Base-by-base conservation (phyloP, 139 green algal genomes). In the Tetratostichococcus sp. region DNA sequence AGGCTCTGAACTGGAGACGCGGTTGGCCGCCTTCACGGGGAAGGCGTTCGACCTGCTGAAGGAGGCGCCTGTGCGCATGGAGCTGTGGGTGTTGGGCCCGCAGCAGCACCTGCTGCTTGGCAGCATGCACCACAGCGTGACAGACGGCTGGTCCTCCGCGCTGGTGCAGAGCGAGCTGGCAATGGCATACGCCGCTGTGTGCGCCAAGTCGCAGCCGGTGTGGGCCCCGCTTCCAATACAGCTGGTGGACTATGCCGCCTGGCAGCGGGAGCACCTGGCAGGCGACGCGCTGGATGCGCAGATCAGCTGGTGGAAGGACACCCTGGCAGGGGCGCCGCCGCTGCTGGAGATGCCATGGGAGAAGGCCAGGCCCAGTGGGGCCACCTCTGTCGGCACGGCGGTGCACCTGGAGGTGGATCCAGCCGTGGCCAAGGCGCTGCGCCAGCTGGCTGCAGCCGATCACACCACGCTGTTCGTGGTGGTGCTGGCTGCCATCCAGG, bases 311-410 rank as follows among this genome's bases (percentile, higher is more conserved):
- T 73, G 69, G 69, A 31, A 34, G 23, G 3, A 33, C 32, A 58
- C 17, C 5, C 34, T 73, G 69, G 23, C 25, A 14, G 69, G 69
- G n/a, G n/a, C n/a, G n/a, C n/a, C n/a, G n/a, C n/a, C n/a, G n/a
- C n/a, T n/a, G n/a, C n/a, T n/a, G n/a, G 33, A 59, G 30, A 32
- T 73, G 21, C 69, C 69, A 33, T 31, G 19, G 34, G 69, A 73
- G 6, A 8, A 6, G 21, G 8, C 34, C 6, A 6, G 69, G 35
- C 69, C 69, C 6, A 4, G 6, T 23, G 69, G 59, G 39, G 39
- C 39, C 39, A 50, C 8, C 39, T 14, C 8, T 14, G 39, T 14
- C 8, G 39, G 39, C 39, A 14, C 39, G 14, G 39, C 39, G 8
- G 39, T 14, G 14, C 39, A 8, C 14, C 8, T 50, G 39, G 8